Percentiles rank a stretch among this genome's conserved stretches.
Evolutionary conservation across 2,329 filamentous ascomycete genomes (phyloP).

Genomic region (Talaromyces sp.): DNA sequence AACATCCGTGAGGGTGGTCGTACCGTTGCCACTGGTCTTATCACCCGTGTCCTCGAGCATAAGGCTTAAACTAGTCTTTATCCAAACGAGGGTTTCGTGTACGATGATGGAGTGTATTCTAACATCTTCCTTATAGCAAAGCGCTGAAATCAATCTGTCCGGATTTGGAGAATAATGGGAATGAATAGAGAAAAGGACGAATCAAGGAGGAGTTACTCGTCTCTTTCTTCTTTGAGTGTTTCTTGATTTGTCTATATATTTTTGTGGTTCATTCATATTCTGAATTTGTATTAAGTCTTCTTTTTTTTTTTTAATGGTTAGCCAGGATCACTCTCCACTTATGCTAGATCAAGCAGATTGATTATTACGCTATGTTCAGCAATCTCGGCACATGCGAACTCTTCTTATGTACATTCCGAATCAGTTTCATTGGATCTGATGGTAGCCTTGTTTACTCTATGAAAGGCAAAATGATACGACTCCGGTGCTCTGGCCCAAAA

Average conservation of each 20-base stretch:
- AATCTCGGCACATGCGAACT: too few relatives aligned
- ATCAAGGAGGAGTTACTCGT: slow-evolving; percentile 20
- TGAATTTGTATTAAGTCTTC: slow-evolving; percentile 15
- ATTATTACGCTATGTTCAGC: background rate
- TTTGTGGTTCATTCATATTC: slow-evolving; percentile 3
- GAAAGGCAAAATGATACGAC: too few relatives aligned
- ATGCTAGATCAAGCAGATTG: background rate
- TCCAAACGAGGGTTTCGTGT: background rate
- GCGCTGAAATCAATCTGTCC: slow-evolving; percentile 29
- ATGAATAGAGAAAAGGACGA: slow-evolving; percentile 21
- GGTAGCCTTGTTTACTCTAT: too few relatives aligned
- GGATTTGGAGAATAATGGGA: slow-evolving; percentile 8
- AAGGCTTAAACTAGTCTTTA: slow-evolving; percentile 8
- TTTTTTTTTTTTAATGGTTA: slow-evolving; percentile 15
- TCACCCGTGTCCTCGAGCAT: slow-evolving; percentile 63
- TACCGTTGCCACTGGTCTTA: slow-evolving; percentile 77
- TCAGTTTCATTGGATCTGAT: too few relatives aligned
- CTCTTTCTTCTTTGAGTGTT: background rate
- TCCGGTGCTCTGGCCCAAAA: too few relatives aligned
- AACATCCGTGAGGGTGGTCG: slow-evolving; percentile 97
- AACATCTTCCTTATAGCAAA: slow-evolving; percentile 24
- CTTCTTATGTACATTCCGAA: too few relatives aligned
- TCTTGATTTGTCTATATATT: slow-evolving; percentile 2
- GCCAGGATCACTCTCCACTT: slow-evolving; percentile 14
- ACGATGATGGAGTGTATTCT: slow-evolving; percentile 13